Evolutionary conservation across 192 early-diverging fungal species (phyloP).

Genomic region (Coemansia aciculifera): DNA sequence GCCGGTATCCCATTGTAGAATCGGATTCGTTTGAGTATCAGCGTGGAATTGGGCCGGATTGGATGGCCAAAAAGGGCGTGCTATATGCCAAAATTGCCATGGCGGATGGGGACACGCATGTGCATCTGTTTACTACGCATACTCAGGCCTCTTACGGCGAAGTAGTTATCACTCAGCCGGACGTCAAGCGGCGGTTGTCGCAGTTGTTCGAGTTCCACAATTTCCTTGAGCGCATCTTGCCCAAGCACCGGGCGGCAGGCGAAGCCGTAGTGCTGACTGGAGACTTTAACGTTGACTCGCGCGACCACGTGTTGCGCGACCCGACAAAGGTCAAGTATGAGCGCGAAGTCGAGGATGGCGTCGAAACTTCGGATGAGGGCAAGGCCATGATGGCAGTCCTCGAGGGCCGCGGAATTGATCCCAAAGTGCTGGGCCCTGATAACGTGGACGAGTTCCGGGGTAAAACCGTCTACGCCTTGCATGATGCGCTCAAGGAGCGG

Average conservation of each 20-base stretch:
- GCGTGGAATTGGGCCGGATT: constrained; percentile 70
- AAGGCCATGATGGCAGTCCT: constrained; percentile 61
- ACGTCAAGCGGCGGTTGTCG: constrained; percentile 52
- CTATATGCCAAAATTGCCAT: constrained; percentile 73
- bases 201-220: constrained; percentile 69
- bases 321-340: constrained; percentile 31
- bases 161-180: constrained; percentile 59
- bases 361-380: constrained; percentile 56
- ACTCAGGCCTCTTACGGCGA: constrained; percentile 75
- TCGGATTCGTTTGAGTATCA: constrained; percentile 62
- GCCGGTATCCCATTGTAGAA: constrained; percentile 66
- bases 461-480: constrained; percentile 31
- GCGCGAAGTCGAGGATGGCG: constrained; percentile 53
- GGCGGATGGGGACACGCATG: constrained; percentile 32
- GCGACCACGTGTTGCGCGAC: constrained; percentile 38
- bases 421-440: constrained; percentile 43
- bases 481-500: constrained; percentile 61
- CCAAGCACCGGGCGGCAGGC: constrained; percentile 36
- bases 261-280: constrained; percentile 67
- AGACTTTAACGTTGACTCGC: constrained; percentile 65
- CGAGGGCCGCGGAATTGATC: constrained; percentile 48
- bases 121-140: constrained; percentile 82
- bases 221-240: constrained; percentile 61
- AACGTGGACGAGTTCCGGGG: constrained; percentile 45
- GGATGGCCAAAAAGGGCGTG: constrained; percentile 74